phyloP scores from a whole-genome alignment of 2,329 filamentous ascomycete species.

The Pyrenophora tritici-repentis region DNA sequence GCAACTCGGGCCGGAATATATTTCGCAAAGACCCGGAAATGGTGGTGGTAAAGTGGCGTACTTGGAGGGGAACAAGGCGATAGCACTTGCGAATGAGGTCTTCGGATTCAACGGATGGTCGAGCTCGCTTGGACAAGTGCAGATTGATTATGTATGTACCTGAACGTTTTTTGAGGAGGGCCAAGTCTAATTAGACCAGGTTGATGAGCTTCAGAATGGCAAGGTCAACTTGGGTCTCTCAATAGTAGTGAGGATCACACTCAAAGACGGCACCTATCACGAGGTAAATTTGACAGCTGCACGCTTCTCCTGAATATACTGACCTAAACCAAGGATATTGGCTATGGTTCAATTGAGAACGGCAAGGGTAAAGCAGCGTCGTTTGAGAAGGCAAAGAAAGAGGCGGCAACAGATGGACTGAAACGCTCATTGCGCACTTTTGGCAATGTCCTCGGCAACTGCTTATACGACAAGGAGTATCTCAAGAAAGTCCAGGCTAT shows the following conservation, averaged over 20 bases:
- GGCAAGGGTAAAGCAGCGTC: conserved; percentile 92
- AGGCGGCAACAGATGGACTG: conserved; percentile 91
- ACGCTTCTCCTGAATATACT: not conserved
- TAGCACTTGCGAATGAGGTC: conserved; percentile 90
- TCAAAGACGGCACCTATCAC: conserved; percentile 93
- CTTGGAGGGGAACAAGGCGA: conserved; percentile 93
- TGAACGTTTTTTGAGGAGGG: not conserved
- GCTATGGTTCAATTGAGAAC: conserved; percentile 96
- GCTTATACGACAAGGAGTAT: conserved; percentile 96
- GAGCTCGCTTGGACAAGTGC: conserved; percentile 89
- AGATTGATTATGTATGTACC: conserved; percentile 81
- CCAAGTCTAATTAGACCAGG: conserved; percentile 46
- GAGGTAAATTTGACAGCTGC: conserved; percentile 57
- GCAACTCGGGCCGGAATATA: conserved; percentile 93
- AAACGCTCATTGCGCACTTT: conserved; percentile 91
- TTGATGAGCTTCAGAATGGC: conserved; percentile 81
- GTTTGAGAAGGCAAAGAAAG: conserved; percentile 98
- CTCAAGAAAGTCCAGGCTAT: conserved; percentile 87
- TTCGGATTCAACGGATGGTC: conserved; percentile 99
- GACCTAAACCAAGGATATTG: conserved; percentile 69
- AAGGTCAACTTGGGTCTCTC: conserved; percentile 86
- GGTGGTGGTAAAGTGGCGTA: conserved; percentile 89
- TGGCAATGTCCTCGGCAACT: conserved; percentile 96
- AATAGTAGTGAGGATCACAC: conserved; percentile 85
- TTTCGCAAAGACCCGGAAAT: conserved; percentile 82